Base-by-base conservation (phyloP, 768 basidiomycete genomes). In the Suillus americanus region DNA sequence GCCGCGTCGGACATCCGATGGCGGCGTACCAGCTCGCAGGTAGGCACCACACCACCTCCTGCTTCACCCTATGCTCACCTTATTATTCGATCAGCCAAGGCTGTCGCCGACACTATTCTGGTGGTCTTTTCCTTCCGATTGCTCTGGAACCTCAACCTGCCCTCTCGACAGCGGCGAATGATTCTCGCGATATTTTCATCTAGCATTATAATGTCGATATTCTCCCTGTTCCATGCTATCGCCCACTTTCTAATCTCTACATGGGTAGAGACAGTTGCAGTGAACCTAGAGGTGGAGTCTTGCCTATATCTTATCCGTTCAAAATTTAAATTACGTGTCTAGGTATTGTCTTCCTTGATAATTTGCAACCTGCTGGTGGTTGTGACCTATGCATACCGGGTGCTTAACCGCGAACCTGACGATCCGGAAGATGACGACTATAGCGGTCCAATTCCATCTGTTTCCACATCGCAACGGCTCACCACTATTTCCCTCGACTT, bases 401-500 rank as follows among this genome's bases (percentile, higher is more conserved):
- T 62, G 38, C 60, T 50, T 33, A 50, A 61, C 10, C 51, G 51
- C 14, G 9, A n/a, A 59, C 28, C 62, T 45, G 28, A 35, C 7
- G 43, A 59, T 40, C 40, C 23, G 23, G 57, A 68, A 23, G 66
- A 66, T 20, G 70, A 64, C 30, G 65, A 65, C 57, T 67, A 61
- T 53, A 67, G 61, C 28, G 25, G 43, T 33, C 18, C 37, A 30
- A 33, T 18, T 30, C 16, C 28, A 30, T 18, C 28, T 20, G 9
- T 18, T 9, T 0, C 28, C 9, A 5, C 25, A 40, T 41, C 62
- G 5, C 40, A 45, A 45, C 56, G 46, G 10, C 74, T 75, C 18
- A 75, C 74, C 10, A 76, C 75, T 45, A 65, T 76, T 30, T 6
- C 5, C 10, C 28, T 59, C 6, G 6, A 9, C 37, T 18, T 25